phyloP scores from a whole-genome alignment of 176 grass and related monocot genomes.

The Phoenix dactylifera region DNA sequence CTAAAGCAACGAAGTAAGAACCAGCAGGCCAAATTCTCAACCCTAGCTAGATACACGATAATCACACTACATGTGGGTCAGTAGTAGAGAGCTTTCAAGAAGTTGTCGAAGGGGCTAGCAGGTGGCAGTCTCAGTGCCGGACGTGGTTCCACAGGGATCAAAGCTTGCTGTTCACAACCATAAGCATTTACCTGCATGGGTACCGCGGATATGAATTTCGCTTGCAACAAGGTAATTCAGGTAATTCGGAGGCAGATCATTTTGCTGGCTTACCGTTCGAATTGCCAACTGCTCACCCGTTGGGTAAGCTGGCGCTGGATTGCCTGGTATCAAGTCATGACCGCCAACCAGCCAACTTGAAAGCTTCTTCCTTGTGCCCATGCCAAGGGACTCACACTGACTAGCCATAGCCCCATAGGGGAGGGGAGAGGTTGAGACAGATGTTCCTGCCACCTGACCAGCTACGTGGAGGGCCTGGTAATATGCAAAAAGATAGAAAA shows the following conservation, averaged over 20 bases:
- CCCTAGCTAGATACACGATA: not conserved
- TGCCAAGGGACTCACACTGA: conserved; percentile 88
- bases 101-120: conserved; percentile 90
- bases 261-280: conserved; percentile 37
- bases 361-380: conserved; percentile 80
- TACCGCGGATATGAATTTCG: not conserved
- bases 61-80: not conserved
- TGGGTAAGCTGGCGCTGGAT: conserved; percentile 26
- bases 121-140: conserved; percentile 67
- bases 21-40: not conserved
- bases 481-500: conserved; percentile 3
- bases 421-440: conserved; percentile 83
- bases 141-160: conserved; percentile 27
- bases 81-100: conserved; percentile 43
- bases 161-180: conserved; percentile 27
- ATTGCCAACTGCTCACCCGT: conserved; percentile 29
- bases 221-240: too few relatives aligned
- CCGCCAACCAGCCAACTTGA: conserved; percentile 84
- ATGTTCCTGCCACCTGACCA: conserved; percentile 85
- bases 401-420: conserved; percentile 88
- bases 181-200: conserved; percentile 40
- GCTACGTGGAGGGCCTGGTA: conserved; percentile 90
- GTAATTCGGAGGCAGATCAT: too few relatives aligned
- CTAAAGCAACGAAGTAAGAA: too few relatives aligned
- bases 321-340: conserved; percentile 44